Evolutionary conservation across 1,284 basidiomycete species (phyloP), one percentile per base, ranked within the genome.

Genomic region (Sanguinoderma infundibulare): DNA sequence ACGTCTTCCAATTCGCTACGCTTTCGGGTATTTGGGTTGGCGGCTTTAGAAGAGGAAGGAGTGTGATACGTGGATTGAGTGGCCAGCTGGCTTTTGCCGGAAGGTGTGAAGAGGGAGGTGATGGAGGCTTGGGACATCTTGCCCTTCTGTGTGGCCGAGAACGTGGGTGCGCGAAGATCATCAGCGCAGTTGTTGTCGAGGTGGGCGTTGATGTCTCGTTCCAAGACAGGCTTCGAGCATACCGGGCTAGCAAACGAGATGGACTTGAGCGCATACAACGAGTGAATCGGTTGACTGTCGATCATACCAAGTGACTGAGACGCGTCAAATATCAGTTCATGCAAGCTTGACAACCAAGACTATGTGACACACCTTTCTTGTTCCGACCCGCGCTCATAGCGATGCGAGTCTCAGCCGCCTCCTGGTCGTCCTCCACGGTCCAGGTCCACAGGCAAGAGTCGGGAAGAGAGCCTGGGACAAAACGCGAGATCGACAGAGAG

Each of bases 141-240:
- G 55, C 58, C 53, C 54, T 61, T 68, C 61, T 50, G 50, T 28
- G 57, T 62, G 17, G 47, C 49, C 15, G 53, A 40, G n/a, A 54
- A 47, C 5, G 47, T 9, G 40, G 60, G 20, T 39, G 65, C 51
- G 14, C 67, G 52, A 30, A 59, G 60, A 40, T 69, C 58, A 32
- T 75, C 69, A 22, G 72, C 69, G 57, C 83, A 85, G 55, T 72
- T 74, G 55, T 72, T 79, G 59, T 84, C 82, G n/a, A 84, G 66
- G 66, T 84, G 83, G 26, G 61, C 64, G 67, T 85, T 85, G 57
- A 84, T 85, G 60, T 75, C 60, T 49, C 70, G 69, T 63, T 79
- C 81, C 2, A 72, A 64, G 4, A 84, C 79, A 22, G 63, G 59
- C 30, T 71, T 74, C 30, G 76, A 79, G 67, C 83, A 84, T 51